Evolutionary conservation across 345 rosid species (phyloP).

Genomic region (Populus deltoides): DNA sequence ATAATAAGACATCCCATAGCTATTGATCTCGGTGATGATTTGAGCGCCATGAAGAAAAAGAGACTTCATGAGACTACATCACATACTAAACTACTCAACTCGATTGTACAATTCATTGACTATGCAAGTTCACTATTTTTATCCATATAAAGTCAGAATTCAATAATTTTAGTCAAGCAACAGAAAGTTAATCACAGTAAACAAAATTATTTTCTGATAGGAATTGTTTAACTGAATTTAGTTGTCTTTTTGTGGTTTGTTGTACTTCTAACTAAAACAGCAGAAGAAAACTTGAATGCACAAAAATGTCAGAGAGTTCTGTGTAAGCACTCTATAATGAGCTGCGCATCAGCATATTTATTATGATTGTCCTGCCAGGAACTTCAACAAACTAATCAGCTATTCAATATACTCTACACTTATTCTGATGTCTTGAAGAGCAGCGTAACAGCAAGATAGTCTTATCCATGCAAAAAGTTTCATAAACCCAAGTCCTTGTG

Average conservation of each 20-base stretch:
- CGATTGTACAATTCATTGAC: neutral
- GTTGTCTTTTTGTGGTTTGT: neutral
- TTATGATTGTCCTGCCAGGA: conserved; percentile 98
- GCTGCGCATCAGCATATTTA: conserved; percentile 97
- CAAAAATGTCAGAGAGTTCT: neutral
- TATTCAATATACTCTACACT: conserved; percentile 93
- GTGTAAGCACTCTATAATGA: conserved; percentile 69
- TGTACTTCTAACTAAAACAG: neutral
- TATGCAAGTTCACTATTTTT: neutral
- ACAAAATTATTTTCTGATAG: too few relatives aligned
- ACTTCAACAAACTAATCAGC: conserved; percentile 99
- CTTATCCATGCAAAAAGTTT: conserved; percentile 89
- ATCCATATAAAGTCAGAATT: neutral
- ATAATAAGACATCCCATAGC: neutral
- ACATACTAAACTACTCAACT: neutral
- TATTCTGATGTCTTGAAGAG: conserved; percentile 98
- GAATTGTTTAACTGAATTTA: neutral
- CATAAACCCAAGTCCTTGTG: conserved; percentile 90
- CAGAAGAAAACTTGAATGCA: conserved; percentile 2
- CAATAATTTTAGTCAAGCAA: neutral
- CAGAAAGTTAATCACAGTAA: neutral
- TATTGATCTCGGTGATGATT: too few relatives aligned
- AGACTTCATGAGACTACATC: neutral
- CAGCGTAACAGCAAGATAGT: conserved; percentile 90
- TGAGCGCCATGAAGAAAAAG: neutral